These are phyloP conservation scores for Crataegus laevigata DNA, from an alignment of 306 rosid genomes.

Conservation along the genomic window DNA sequence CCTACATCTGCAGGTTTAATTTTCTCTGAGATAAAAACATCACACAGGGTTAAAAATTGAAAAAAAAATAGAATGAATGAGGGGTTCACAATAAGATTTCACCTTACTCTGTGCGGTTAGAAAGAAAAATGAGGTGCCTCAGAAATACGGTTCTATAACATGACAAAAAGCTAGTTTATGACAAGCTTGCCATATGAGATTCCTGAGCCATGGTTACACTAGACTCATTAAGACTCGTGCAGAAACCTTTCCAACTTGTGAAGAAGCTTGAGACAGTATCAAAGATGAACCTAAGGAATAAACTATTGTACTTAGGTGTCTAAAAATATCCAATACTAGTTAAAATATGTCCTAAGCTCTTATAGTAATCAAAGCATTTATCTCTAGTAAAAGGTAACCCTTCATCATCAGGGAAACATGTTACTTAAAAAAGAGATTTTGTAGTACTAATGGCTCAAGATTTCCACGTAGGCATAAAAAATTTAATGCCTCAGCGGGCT, in stretches of 20 bases:
- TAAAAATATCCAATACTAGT: not conserved
- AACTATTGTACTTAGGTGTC: not conserved
- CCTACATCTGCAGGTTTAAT: constrained; percentile 93
- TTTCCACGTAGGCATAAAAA: not conserved
- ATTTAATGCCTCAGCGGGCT: not conserved
- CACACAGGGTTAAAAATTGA: constrained; percentile 13
- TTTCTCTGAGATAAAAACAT: constrained; percentile 59
- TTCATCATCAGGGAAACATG: not conserved
- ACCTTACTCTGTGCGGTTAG: not conserved
- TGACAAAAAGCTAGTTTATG: not conserved
- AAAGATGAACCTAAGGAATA: not conserved
- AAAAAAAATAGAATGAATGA: not conserved
- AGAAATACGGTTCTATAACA: too few species aligned
- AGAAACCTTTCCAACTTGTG: not conserved
- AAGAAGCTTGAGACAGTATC: not conserved
- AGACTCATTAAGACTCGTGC: not conserved
- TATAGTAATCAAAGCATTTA: not conserved
- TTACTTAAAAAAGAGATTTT: not conserved
- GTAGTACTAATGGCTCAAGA: not conserved
- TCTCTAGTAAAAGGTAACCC: not conserved
- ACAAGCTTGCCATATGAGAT: not conserved
- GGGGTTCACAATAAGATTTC: not conserved
- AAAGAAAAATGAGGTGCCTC: not conserved
- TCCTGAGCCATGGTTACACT: not conserved
- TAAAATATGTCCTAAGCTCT: not conserved